phyloP scores from a whole-genome alignment of 257 asterid genomes.

The Gentiana straminea region DNA sequence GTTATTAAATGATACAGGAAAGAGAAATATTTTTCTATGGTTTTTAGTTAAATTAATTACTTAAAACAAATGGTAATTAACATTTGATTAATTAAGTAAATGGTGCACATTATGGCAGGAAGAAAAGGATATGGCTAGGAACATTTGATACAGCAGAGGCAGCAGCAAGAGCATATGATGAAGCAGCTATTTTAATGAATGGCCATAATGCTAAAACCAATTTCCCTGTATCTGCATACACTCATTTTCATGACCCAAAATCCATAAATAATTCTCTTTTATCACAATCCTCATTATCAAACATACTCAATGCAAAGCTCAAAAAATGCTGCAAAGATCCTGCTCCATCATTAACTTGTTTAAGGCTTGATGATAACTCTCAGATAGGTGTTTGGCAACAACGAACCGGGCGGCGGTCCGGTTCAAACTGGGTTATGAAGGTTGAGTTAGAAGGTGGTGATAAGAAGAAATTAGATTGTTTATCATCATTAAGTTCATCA shows the following conservation, averaged over 20 bases:
- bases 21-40: too few species aligned
- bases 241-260: neutral
- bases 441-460: conserved; percentile 35
- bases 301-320: conserved; percentile 31
- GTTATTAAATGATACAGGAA: too few species aligned
- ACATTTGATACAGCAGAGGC: conserved; percentile 14
- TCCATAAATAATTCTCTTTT: neutral
- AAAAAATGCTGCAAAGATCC: conserved; percentile 62
- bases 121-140: conserved; percentile 13
- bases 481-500: conserved; percentile 9
- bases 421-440: conserved; percentile 57
- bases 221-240: conserved; percentile 3
- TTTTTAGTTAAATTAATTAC: too few species aligned
- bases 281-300: neutral
- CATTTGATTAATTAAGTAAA: too few species aligned
- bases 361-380: conserved; percentile 65
- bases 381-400: conserved; percentile 75
- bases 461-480: conserved; percentile 3
- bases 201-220: conserved; percentile 13
- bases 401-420: conserved; percentile 39
- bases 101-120: conserved; percentile 1
- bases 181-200: conserved; percentile 12
- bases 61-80: too few species aligned
- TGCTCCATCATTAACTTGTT: conserved; percentile 57
- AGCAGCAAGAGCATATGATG: conserved; percentile 13